Evolutionary conservation across 371 early-diverging fungal species (phyloP), one percentile per base, ranked within the genome.

Genomic region (Apophysomyces sp.): DNA sequence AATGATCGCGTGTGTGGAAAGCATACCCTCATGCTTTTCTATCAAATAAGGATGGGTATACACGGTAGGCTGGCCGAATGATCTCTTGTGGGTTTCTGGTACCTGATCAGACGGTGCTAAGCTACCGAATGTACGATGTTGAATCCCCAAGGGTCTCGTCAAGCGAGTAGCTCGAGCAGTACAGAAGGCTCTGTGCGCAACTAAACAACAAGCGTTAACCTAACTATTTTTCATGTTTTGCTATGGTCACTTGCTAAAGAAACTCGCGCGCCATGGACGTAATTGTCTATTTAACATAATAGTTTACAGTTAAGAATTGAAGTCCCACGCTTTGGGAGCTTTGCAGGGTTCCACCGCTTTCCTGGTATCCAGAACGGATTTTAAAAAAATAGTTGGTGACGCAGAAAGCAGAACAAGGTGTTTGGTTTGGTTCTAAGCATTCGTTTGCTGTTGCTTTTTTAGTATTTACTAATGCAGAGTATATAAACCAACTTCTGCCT

Each of bases 21-120:
- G 55, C 71, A 57, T 80, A 90, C 92, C 72, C 73, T 95, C 89
- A 18, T 83, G 84, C 32, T 84, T 70, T 61, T 84, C 76, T 62
- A 96, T 82, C 31, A 95, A 75, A 60, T 94, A 89, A 0, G 95
- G 93, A 60, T 94, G 95, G 1, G 92, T 92, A 52, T 82, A 67
- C 53, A 80, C 84, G 2, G 86, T 81, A 4, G 94, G 93, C 66
- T 96, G 97, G 13, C 95, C 97, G 63, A 86, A 79, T 1, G 79
- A 78, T 3, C 73, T 65, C 37, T 60, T 55, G 51, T 78, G 78
- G 0, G 75, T 78, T 13, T 66, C 73, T 12, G 78, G 78, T n/a
- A 72, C 58, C 18, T 52, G 53, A 36, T 63, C 57, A 49, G 65
- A 71, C 49, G 3, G n/a, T 8, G 0, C 11, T 21, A 21, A 21